phyloP scores from a whole-genome alignment of 2,329 filamentous ascomycete species.

The Colletotrichum sublineola region DNA sequence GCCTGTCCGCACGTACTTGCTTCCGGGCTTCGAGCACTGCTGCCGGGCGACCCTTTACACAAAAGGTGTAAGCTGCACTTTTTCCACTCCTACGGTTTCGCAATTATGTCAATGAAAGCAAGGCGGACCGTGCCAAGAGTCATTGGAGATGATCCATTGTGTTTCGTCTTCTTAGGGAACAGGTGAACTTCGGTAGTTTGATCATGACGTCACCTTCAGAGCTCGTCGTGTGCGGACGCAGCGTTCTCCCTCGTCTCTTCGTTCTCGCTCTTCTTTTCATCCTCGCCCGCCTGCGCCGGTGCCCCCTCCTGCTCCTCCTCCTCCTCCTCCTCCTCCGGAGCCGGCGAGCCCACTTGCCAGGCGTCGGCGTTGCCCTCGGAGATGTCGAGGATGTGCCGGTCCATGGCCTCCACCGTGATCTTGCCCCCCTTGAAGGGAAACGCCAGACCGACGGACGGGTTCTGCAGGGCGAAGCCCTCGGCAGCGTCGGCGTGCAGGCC shows the following conservation, averaged over 20 bases:
- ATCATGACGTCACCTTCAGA: neutral
- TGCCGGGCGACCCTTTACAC: neutral
- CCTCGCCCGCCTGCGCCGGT: neutral
- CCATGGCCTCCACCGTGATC: slow-evolving; percentile 54
- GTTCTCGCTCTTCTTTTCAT: neutral
- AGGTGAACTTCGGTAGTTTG: neutral
- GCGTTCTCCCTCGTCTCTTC: neutral
- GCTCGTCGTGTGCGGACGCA: slow-evolving; percentile 34
- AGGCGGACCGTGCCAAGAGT: too few species aligned
- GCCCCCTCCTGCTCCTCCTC: neutral
- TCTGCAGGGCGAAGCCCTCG: slow-evolving; percentile 58
- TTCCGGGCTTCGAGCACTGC: neutral
- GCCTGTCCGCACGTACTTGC: neutral
- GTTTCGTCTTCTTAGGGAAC: neutral
- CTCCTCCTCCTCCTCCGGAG: neutral
- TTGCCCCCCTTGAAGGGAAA: slow-evolving; percentile 52
- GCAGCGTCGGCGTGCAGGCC: slow-evolving; percentile 50
- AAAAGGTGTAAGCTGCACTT: too few species aligned
- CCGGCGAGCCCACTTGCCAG: slow-evolving; percentile 50
- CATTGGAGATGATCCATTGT: neutral
- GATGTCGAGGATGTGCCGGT: slow-evolving; percentile 60
- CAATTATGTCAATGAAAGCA: neutral
- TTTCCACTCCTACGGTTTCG: neutral
- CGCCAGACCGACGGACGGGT: slow-evolving; percentile 58
- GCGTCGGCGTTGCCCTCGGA: slow-evolving; percentile 57